Base-by-base conservation (phyloP, 768 basidiomycete species). In the Boletus tomentosulus region DNA sequence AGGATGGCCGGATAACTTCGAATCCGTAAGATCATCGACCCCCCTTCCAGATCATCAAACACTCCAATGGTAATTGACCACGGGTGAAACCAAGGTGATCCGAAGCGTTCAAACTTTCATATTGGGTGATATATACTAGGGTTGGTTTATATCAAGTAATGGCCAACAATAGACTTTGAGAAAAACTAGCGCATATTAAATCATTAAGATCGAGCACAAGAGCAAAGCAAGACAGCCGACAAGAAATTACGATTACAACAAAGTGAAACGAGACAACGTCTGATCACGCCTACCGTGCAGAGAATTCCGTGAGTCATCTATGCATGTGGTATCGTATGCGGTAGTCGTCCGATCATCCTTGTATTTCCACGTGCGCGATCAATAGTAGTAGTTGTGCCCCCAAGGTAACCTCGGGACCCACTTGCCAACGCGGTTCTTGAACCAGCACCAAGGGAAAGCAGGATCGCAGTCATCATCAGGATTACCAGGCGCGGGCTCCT, bases 401-500 rank as follows among this genome's bases (percentile, higher is more conserved):
- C 64, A 66, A n/a, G 62, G 64, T 7, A 62, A 39, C n/a, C 56
- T 51, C 62, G 62, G 44, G 62, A 57, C 41, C 60, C 62, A 66
- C 50, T 54, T 54, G 13, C 56, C 57, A 2, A 52, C 3, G 3
- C 56, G 56, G 22, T 54, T n/a, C 51, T 61, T 61, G 45, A 53
- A 37, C 61, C 61, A 68, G 54, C 67, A 68, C 60, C 55, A 65
- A 5, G 67, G 63, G 6, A 60, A 48, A 1, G 28, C 1, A n/a
- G 31, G 37, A 22, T 56, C 50, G 15, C 67, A 69, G 34, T 70
- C 70, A 15, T 67, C 19, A 1, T 19, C 71, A 13, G 72, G 73
- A 28, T 70, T 57, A 41, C 67, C 70, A 3, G 74, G 75, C 7
- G 53, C 63, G 0, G 70, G 68, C 43, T 52, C 57, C 10, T 44